phyloP scores from a whole-genome alignment of 202 grass and related monocot species.

The Sporobolus alterniflorus region DNA sequence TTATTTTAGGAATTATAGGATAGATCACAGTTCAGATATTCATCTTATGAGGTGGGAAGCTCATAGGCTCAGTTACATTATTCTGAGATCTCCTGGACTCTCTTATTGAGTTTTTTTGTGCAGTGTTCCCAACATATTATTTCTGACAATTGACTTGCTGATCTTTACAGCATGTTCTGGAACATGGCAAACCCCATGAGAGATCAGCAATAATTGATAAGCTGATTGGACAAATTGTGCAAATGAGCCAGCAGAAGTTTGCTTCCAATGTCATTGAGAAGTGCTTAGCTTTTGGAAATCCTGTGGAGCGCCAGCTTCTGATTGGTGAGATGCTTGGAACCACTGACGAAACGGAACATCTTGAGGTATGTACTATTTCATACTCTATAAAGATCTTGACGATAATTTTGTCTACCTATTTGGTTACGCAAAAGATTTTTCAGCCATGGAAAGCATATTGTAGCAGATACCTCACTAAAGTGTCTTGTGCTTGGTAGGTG shows the following conservation, averaged over 20 bases:
- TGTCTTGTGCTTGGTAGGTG: constrained; percentile 52
- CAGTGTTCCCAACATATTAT: constrained; percentile 2
- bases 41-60: not conserved
- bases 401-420: not conserved
- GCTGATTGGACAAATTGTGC: constrained; percentile 59
- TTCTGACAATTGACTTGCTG: constrained; percentile 3
- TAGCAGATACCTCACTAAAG: not conserved
- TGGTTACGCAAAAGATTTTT: not conserved
- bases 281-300: constrained; percentile 84
- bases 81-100: not conserved
- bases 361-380: constrained; percentile 65
- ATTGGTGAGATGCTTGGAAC: constrained; percentile 93
- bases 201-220: constrained; percentile 87
- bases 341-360: constrained; percentile 89
- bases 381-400: not conserved
- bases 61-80: not conserved
- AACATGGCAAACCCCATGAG: constrained; percentile 90
- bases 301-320: constrained; percentile 76
- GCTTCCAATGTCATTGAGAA: constrained; percentile 99
- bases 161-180: constrained; percentile 84
- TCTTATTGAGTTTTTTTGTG: constrained; percentile 11
- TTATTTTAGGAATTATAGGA: not conserved
- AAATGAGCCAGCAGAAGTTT: constrained; percentile 99
- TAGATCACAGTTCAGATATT: not conserved
- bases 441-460: not conserved